Conservation (phyloP, 768 basidiomycete genomes). For the Hypholoma fasciculare region DNA sequence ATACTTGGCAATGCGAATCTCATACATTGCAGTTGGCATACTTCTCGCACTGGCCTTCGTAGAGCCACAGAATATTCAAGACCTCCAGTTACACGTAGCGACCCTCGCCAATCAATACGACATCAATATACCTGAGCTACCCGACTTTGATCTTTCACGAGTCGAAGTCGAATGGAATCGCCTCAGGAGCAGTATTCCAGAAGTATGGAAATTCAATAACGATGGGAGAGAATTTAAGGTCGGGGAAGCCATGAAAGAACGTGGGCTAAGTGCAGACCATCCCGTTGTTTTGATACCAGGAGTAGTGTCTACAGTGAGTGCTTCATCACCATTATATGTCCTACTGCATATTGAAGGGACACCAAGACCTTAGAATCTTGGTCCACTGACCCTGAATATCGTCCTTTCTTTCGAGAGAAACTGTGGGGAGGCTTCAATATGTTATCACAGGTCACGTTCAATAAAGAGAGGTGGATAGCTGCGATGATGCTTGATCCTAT, state of each 20-base stretch:
- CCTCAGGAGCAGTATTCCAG: slow-evolving; percentile 68
- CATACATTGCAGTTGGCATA: slow-evolving; percentile 54
- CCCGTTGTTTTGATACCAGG: slow-evolving; percentile 90
- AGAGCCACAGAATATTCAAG: slow-evolving; percentile 65
- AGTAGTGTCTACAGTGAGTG: slow-evolving; percentile 79
- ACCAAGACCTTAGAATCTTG: slow-evolving; percentile 84
- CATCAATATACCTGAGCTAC: slow-evolving; percentile 60
- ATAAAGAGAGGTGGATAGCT: slow-evolving; percentile 86
- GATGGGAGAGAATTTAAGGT: slow-evolving; percentile 82
- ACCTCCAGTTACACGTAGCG: slow-evolving; percentile 66
- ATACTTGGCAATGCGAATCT: neutral
- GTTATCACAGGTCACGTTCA: slow-evolving; percentile 81
- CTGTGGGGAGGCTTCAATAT: slow-evolving; percentile 79
- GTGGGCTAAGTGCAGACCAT: slow-evolving; percentile 67
- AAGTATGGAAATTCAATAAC: slow-evolving; percentile 78
- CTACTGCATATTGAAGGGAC: neutral
- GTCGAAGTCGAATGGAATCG: slow-evolving; percentile 74
- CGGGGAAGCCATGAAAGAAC: slow-evolving; percentile 64
- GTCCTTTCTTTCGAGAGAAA: slow-evolving; percentile 91
- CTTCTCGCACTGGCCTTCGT: slow-evolving; percentile 65
- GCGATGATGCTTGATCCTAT: slow-evolving; percentile 89
- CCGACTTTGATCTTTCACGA: slow-evolving; percentile 64
- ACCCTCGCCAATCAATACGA: slow-evolving; percentile 74
- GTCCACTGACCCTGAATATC: slow-evolving; percentile 85
- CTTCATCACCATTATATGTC: neutral